A percentile compares a stretch with the other conserved stretches of the same genome.
phyloP scores from a whole-genome alignment of 352 stramenopile genomes.

The Pythium dissimile region DNA sequence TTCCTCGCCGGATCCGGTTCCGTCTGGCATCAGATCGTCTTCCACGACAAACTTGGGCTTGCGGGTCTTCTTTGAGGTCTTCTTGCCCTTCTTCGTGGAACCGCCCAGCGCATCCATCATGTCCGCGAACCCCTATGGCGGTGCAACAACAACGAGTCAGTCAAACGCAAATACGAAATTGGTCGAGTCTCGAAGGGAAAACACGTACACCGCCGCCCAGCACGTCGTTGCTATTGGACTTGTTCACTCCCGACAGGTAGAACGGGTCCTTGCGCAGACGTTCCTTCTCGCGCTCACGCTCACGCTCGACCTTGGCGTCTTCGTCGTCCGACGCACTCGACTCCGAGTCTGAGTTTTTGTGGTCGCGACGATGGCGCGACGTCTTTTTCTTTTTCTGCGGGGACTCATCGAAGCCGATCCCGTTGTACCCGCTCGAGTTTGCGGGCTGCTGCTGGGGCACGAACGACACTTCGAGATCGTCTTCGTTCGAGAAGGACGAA shows the following conservation, averaged over 20 bases:
- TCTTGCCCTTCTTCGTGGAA: constrained; percentile 49
- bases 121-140: constrained; percentile 56
- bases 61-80: constrained; percentile 29
- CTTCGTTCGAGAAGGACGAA: constrained; percentile 52
- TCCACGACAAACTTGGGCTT: constrained; percentile 61
- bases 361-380: constrained; percentile 38
- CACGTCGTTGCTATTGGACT: constrained; percentile 27
- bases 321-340: constrained; percentile 34
- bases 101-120: constrained; percentile 77
- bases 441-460: constrained; percentile 40
- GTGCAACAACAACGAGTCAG: neutral
- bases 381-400: constrained; percentile 26
- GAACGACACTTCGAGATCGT: constrained; percentile 83
- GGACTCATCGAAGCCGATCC: constrained; percentile 17
- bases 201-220: constrained; percentile 29
- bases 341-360: constrained; percentile 31
- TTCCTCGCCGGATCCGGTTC: constrained; percentile 64
- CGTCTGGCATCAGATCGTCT: constrained; percentile 78
- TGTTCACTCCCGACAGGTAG: constrained; percentile 65
- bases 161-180: neutral
- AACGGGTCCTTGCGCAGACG: constrained; percentile 76
- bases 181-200: too few species aligned
- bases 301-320: constrained; percentile 37
- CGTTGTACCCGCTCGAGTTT: constrained; percentile 13
- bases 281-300: constrained; percentile 50